phyloP scores from a whole-genome alignment of 495 filamentous ascomycete species.

The Podospora pseudoanserina region DNA sequence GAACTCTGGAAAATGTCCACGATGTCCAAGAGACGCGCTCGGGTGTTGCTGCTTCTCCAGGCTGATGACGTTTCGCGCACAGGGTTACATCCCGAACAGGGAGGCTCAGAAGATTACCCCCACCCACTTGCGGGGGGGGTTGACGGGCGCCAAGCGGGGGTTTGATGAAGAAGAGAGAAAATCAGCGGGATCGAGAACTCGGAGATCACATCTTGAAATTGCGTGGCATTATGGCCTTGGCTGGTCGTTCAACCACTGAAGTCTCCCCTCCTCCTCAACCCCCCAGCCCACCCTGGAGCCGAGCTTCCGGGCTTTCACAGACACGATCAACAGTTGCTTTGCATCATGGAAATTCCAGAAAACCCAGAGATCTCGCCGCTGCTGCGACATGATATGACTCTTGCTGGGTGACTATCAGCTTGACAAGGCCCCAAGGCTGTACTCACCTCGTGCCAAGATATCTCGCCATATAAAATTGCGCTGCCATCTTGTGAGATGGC shows the following conservation, averaged over 20 bases:
- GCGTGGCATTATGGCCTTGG: not conserved
- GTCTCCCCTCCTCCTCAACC: not conserved
- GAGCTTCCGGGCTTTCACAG: not conserved
- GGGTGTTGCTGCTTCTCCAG: not conserved
- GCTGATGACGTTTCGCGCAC: constrained; percentile 7
- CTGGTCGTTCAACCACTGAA: not conserved
- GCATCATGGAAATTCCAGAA: not conserved
- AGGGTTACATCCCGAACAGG: constrained; percentile 11
- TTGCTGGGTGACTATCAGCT: not conserved
- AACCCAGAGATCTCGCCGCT: not conserved
- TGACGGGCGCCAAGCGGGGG: not conserved
- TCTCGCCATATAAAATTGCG: not conserved
- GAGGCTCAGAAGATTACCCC: constrained; percentile 8
- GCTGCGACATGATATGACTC: not conserved
- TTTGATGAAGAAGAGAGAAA: constrained; percentile 6
- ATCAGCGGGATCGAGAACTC: constrained; percentile 3
- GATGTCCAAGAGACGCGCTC: not conserved
- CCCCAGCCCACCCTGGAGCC: not conserved
- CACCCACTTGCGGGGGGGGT: not conserved
- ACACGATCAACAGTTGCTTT: not conserved
- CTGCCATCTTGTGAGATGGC: not conserved
- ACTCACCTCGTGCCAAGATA: not conserved
- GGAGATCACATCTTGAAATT: constrained; percentile 4
- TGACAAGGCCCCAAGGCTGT: not conserved
- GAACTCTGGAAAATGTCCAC: not conserved